Conservation (phyloP, 768 basidiomycete species). For the Psilocybe cyanescens region DNA sequence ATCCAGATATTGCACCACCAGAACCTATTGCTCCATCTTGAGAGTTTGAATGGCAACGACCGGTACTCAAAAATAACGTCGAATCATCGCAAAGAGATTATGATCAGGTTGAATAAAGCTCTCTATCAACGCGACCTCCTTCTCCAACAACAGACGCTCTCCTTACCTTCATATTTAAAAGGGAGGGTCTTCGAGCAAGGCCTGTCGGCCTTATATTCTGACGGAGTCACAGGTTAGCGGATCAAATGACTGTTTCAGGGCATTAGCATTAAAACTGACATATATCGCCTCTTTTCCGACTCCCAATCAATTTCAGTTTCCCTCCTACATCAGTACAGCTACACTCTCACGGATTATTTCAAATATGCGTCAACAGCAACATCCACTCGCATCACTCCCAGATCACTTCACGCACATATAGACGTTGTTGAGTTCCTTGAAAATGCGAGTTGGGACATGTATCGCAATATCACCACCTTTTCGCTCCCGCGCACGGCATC, state of each 20-base stretch:
- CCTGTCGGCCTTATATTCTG: not conserved
- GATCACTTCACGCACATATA: not conserved
- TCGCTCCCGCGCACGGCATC: not conserved
- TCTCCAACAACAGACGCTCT: not conserved
- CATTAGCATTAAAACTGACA: not conserved
- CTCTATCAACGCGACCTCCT: not conserved
- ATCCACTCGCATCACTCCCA: not conserved
- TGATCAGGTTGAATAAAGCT: not conserved
- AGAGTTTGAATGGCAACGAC: not conserved
- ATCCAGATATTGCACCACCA: constrained; percentile 3
- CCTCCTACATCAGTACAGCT: not conserved
- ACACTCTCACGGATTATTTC: not conserved
- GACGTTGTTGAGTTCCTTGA: not conserved
- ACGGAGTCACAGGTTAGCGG: not conserved
- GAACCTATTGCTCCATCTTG: not conserved
- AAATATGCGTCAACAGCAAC: not conserved
- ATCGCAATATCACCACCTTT: not conserved
- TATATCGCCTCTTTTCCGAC: not conserved
- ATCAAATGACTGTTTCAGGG: not conserved
- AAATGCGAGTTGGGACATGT: constrained; percentile 4
- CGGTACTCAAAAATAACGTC: not conserved
- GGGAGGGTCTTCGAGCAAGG: not conserved
- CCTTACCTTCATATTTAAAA: not conserved
- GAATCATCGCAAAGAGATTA: constrained; percentile 2
- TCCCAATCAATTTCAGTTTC: not conserved